Percentiles rank a stretch among this genome's conserved stretches.
Evolutionary conservation across 441 rosid genomes (phyloP).

Genomic region (Jatropha podagrica): DNA sequence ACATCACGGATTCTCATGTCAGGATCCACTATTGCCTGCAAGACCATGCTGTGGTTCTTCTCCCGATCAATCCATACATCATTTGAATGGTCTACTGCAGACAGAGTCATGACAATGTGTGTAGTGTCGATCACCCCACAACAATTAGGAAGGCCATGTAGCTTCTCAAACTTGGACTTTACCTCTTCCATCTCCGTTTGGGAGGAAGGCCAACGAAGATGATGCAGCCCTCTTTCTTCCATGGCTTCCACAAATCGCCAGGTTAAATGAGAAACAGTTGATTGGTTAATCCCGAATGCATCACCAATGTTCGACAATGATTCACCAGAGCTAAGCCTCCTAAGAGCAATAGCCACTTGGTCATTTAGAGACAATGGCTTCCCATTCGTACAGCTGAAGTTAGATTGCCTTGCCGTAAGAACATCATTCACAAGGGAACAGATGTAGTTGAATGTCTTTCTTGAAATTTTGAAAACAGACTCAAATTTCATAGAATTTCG

Average conservation of each 20-base stretch:
- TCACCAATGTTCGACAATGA: conserved; percentile 75
- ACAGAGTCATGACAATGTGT: conserved; percentile 71
- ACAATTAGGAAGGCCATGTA: conserved; percentile 75
- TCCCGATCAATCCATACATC: conserved; percentile 69
- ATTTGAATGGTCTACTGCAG: conserved; percentile 62
- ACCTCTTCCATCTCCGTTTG: conserved; percentile 48
- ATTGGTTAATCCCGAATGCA: conserved; percentile 69
- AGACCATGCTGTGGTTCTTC: conserved; percentile 79
- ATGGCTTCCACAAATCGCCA: conserved; percentile 92
- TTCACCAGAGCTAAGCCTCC: conserved; percentile 90
- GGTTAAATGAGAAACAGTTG: conserved; percentile 90
- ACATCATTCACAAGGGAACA: conserved; percentile 75
- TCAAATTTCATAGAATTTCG: conserved; percentile 52
- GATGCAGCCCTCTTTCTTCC: conserved; percentile 78
- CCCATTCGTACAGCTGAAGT: conserved; percentile 54
- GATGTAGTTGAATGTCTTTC: conserved; percentile 74
- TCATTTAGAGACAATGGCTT: conserved; percentile 58
- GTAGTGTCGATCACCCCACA: conserved; percentile 85
- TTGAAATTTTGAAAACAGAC: conserved; percentile 67
- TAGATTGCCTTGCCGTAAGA: conserved; percentile 54
- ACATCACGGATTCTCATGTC: conserved; percentile 84
- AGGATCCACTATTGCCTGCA: conserved; percentile 83
- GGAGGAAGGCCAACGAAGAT: conserved; percentile 74
- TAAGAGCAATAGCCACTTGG: conserved; percentile 82
- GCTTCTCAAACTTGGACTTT: conserved; percentile 74